phyloP scores from a whole-genome alignment of 495 filamentous ascomycete genomes.

The Paragyromitra xinjiangensis region DNA sequence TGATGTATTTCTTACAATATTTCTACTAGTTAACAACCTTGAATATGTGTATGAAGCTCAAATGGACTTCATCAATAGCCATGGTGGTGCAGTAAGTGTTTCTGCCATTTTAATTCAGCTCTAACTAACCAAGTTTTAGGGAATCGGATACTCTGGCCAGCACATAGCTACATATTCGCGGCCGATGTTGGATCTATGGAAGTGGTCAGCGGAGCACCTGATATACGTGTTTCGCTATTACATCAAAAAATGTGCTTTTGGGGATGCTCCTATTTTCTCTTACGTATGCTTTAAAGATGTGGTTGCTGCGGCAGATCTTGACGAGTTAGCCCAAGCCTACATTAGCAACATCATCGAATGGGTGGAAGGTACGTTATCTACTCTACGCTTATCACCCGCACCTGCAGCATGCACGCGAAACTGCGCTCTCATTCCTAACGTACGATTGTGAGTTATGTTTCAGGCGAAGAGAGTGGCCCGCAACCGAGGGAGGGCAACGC shows the following conservation, averaged over 20 bases:
- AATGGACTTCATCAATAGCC: conserved; percentile 13
- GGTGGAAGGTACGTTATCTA: background rate
- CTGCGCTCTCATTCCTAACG: background rate
- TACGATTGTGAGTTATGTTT: background rate
- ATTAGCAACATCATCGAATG: background rate
- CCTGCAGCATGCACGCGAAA: background rate
- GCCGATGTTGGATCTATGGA: background rate
- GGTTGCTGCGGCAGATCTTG: background rate
- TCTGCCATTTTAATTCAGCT: background rate
- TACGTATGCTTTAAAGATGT: background rate
- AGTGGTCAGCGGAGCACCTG: background rate
- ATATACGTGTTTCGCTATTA: background rate
- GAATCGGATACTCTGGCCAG: background rate
- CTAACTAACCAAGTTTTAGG: background rate
- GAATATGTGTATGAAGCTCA: conserved; percentile 51
- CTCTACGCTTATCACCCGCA: background rate
- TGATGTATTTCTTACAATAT: conserved; percentile 65
- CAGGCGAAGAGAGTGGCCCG: background rate
- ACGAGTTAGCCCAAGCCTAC: background rate
- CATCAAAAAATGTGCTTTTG: background rate
- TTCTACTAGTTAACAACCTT: conserved; percentile 66
- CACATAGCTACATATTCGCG: background rate
- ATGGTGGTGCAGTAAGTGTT: conserved; percentile 21
- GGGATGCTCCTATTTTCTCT: background rate
- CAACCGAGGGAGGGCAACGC: background rate